Conservation (phyloP, 352 stramenopile species). For the Globisporangium canariense region DNA sequence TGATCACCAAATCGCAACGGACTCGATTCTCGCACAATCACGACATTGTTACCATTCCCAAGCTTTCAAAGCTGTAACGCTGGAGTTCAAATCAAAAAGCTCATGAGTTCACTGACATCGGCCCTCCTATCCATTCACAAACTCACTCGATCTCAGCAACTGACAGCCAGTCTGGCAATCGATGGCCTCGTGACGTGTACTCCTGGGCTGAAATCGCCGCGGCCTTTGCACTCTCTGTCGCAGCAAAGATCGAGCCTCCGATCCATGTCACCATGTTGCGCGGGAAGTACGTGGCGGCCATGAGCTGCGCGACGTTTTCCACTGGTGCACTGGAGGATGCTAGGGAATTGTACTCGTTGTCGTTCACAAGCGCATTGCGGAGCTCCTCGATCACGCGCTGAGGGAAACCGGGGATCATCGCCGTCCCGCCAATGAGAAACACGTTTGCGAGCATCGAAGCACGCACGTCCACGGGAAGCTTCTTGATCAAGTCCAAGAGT, state of each 20-base stretch:
- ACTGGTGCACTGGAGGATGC: constrained; percentile 19
- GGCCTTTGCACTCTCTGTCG: constrained; percentile 43
- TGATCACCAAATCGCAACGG: not conserved
- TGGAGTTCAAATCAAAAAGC: not conserved
- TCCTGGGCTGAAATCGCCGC: constrained; percentile 50
- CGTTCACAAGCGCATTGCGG: constrained; percentile 26
- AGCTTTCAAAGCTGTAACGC: not conserved
- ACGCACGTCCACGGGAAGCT: constrained; percentile 61
- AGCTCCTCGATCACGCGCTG: constrained; percentile 52
- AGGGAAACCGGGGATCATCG: constrained; percentile 75
- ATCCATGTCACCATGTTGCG: constrained; percentile 76
- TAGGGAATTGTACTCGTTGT: constrained; percentile 34
- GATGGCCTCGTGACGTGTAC: constrained; percentile 32
- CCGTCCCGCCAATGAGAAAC: constrained; percentile 65
- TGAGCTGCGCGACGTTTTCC: constrained; percentile 29
- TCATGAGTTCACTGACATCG: not conserved
- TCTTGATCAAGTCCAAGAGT: constrained; percentile 51
- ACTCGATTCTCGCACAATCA: not conserved
- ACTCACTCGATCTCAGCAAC: constrained; percentile 35
- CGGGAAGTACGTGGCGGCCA: constrained; percentile 53
- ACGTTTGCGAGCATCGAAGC: constrained; percentile 67
- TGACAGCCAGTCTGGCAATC: constrained; percentile 60
- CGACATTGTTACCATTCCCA: not conserved
- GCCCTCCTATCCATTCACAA: not conserved
- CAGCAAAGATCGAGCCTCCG: constrained; percentile 70